Conservation (phyloP, 805 yeast genomes). For the Metschnikowia aberdeeniae region DNA sequence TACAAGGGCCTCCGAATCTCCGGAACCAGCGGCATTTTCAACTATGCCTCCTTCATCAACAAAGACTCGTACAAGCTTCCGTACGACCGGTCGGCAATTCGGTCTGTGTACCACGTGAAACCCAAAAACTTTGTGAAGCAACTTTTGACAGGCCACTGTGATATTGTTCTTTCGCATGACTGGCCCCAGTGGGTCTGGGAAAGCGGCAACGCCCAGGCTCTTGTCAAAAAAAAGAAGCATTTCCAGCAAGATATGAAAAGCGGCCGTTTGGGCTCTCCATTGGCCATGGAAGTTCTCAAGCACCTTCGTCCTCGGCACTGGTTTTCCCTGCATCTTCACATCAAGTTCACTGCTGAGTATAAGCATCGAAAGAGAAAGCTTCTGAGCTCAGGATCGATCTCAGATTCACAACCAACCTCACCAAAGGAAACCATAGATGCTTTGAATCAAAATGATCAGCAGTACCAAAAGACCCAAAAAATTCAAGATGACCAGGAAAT, state of each 20-base stretch:
- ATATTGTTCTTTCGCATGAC: constrained; percentile 77
- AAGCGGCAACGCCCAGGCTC: constrained; percentile 50
- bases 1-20: constrained; percentile 71
- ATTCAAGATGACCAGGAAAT: no score
- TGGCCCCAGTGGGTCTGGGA: constrained; percentile 85
- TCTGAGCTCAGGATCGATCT: not conserved
- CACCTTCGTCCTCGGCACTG: constrained; percentile 63
- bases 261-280: constrained; percentile 68
- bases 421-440: constrained; percentile 2
- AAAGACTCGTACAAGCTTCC: constrained; percentile 35
- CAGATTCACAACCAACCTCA: no score
- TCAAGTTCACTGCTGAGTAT: constrained; percentile 37
- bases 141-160: constrained; percentile 37
- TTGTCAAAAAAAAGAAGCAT: constrained; percentile 60
- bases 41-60: constrained; percentile 30
- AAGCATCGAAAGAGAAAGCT: constrained; percentile 1
- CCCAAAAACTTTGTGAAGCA: constrained; percentile 60
- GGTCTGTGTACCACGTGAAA: constrained; percentile 72
- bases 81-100: constrained; percentile 39
- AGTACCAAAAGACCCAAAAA: no score
- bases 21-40: constrained; percentile 83
- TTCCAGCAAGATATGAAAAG: constrained; percentile 59
- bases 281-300: constrained; percentile 52
- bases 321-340: constrained; percentile 91
- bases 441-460: no score